A percentile compares a stretch with the other conserved stretches of the same genome.
Conservation (phyloP, 2,329 filamentous ascomycete species). For the Venturia nashicola region DNA sequence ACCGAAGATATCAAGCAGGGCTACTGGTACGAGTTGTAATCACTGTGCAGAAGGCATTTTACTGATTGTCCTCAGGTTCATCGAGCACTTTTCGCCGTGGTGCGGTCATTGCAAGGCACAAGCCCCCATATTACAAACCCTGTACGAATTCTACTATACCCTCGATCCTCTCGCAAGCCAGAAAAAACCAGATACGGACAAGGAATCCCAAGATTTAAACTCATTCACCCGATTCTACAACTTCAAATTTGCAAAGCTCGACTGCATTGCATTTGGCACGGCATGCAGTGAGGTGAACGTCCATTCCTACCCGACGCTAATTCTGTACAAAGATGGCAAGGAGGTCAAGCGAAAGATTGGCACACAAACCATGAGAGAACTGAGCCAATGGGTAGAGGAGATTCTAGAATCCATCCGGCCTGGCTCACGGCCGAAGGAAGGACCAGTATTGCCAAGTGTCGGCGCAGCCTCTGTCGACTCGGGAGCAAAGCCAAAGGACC, state of each 20-base stretch:
- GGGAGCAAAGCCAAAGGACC: conserved; percentile 22
- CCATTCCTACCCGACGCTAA: conserved; percentile 60
- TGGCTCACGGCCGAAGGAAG: conserved; percentile 59
- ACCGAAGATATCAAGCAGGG: conserved; percentile 49
- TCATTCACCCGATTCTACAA: conserved; percentile 75
- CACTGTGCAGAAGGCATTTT: conserved; percentile 10
- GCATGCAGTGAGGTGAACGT: conserved; percentile 60
- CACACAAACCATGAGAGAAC: conserved; percentile 49
- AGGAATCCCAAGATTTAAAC: conserved; percentile 40
- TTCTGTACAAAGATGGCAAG: conserved; percentile 69
- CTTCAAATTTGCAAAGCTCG: conserved; percentile 74
- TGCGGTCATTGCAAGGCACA: conserved; percentile 64
- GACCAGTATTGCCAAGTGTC: conserved; percentile 56
- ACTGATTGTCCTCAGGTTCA: conserved; percentile 23
- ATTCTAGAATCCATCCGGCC: conserved; percentile 67
- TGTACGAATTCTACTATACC: conserved; percentile 93
- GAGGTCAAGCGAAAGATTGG: conserved; percentile 52
- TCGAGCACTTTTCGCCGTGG: conserved; percentile 39
- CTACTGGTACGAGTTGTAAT: conserved; percentile 45
- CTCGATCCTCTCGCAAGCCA: conserved; percentile 29
- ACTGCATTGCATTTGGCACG: conserved; percentile 76
- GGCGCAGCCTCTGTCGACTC: conserved; percentile 45
- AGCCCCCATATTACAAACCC: conserved; percentile 77
- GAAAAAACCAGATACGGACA: conserved; percentile 29
- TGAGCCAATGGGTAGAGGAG: conserved; percentile 64